Base-by-base conservation (phyloP, 2,329 filamentous ascomycete species). In the Monosporascus sp. region DNA sequence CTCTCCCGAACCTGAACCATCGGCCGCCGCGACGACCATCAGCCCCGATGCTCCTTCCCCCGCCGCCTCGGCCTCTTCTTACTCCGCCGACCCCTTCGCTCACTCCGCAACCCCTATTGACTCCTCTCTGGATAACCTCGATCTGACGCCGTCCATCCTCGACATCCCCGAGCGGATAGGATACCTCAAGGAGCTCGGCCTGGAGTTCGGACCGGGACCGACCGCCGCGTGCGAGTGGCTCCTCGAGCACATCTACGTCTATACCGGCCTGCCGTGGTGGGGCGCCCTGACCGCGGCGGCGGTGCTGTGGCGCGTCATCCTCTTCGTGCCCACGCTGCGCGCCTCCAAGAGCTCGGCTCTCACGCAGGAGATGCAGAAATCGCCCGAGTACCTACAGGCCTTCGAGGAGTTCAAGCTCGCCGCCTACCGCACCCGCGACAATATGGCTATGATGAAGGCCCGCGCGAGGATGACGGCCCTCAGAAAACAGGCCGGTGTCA, bases 161-260 rank as follows among this genome's bases (percentile, higher is more conserved):
- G 73, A 80, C 57, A 81, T 91, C 58, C 84, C 88, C 37, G 88
- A 93, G 65, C 78, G 84, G 49, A 82, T 96, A 54, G 94, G 94
- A 57, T 97, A 92, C 65, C 76, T 99, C 54, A 83, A 89, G 61
- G 79, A 84, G 7, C 77, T 97, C 11, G 94, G 94, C 3, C 75
- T 99, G 22, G 89, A 97, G 63, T 97, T 87, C 65, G 91, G 93
- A 66, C 92, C 77, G 75, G 93, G 93, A 17, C 83, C 89, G 5
- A 89, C 91, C 0, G 74, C 85, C 4, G 60, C 83, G 17, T 84
- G 94, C 70, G 80, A 97, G 72, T 92, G 80, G 78, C 22, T 82
- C 3, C 73, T 97, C 11, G 94, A 99, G 75, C 85, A 93, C 67
- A 68, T 95, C 41, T 91, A 99, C 72, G 77, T 97, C 56, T 86